Evolutionary conservation across 305 asterid genomes (phyloP), one percentile per base, ranked within the genome.

Genomic region (Fraxinus latifolia): DNA sequence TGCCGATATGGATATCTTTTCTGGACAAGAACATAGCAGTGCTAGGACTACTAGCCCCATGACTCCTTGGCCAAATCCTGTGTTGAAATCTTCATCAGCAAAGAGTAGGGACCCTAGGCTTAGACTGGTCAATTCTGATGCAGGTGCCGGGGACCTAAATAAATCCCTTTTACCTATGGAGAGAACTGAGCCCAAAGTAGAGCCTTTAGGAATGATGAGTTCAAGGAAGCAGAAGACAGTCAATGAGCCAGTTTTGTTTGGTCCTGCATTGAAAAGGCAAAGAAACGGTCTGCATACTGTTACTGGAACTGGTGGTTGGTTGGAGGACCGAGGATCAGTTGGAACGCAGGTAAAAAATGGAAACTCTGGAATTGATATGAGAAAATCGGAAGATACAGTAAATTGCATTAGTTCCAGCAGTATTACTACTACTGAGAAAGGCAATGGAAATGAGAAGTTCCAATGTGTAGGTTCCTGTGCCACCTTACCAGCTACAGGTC

Each of bases 81-180:
- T 83, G 21, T 5, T 80, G 82, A 92, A 89, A 87, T 79, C 89
- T 60, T 85, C 97, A 79, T 83, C 88, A 1, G 90, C 87, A 17
- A 94, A 80, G 87, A 92, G 89, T 87, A 92, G 97, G 86, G 99
- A 96, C 84, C 99, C 98, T 47, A 93, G 99, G 89, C 99, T 93
- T 86, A 92, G 98, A 74, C 79, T 90, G 81, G 90, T 89, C 82
- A 90, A 90, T 89, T 79, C 87, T 70, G 91, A 89, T 81, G 89
- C 86, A 29, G 88, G 86, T 77, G 60, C 83, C 80, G 83, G 77
- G 85, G 86, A 80, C 82, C 73, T 47, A 33, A 80, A 47, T 83
- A 87, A 81, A 31, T 74, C 50, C 47, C 71, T 53, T 68, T 50
- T 86, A 76, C 82, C 87, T 53, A 50, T 80, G 17, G 90, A 79